phyloP scores from a whole-genome alignment of 768 basidiomycete genomes.

The Termitomyces sp. region DNA sequence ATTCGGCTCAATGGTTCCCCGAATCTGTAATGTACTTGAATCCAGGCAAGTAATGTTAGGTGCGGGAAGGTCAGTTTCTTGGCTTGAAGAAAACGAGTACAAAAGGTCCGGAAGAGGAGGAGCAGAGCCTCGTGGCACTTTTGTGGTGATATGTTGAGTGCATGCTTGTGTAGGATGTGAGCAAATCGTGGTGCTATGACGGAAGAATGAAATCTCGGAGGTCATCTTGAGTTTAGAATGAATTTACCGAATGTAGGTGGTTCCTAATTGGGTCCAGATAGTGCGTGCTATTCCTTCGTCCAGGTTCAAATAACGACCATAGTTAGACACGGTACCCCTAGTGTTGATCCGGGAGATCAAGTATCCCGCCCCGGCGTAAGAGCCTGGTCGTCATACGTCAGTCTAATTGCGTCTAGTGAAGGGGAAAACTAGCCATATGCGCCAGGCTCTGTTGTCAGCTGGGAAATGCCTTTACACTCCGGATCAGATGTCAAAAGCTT shows the following conservation, averaged over 20 bases:
- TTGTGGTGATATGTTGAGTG: constrained; percentile 43
- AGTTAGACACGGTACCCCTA: constrained; percentile 35
- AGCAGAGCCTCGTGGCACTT: constrained; percentile 8
- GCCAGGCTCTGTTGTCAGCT: constrained; percentile 47
- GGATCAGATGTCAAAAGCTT: background rate
- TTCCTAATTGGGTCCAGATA: constrained; percentile 50
- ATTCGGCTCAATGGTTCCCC: constrained; percentile 34
- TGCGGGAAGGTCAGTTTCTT: constrained; percentile 42
- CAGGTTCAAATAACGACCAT: constrained; percentile 64
- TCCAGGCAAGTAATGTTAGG: constrained; percentile 60
- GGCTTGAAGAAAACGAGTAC: constrained; percentile 39
- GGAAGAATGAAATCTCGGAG: background rate
- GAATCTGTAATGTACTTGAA: constrained; percentile 46
- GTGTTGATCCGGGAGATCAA: constrained; percentile 44
- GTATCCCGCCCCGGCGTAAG: constrained; percentile 62
- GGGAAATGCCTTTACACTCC: constrained; percentile 39
- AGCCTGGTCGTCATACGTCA: constrained; percentile 37
- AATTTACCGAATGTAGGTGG: constrained; percentile 42
- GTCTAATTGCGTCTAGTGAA: background rate
- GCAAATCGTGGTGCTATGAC: constrained; percentile 44
- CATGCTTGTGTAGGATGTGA: constrained; percentile 61
- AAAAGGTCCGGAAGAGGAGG: constrained; percentile 33
- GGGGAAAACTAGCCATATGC: constrained; percentile 49
- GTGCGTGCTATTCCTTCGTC: constrained; percentile 55
- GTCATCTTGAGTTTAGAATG: background rate